A percentile compares a stretch with the other conserved stretches of the same genome.
phyloP scores from a whole-genome alignment of 305 asterid species.

The Fraxinus floribunda region DNA sequence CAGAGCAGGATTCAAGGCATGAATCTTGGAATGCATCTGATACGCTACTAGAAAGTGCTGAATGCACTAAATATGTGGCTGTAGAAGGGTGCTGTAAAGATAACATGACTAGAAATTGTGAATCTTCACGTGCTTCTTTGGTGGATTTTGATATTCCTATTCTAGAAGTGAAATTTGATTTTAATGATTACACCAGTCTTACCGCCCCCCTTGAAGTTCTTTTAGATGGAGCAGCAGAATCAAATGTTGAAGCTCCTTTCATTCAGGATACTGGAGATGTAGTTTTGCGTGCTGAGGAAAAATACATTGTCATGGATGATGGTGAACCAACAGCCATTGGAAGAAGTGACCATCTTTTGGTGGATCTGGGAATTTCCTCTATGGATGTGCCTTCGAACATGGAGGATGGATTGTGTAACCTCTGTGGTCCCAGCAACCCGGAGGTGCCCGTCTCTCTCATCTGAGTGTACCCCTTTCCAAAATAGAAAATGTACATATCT shows the following conservation, averaged over 20 bases:
- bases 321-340: constrained; percentile 21
- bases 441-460: constrained; percentile 49
- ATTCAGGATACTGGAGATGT: constrained; percentile 17
- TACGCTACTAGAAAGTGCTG: constrained; percentile 23
- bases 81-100: constrained; percentile 21
- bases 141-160: constrained; percentile 61
- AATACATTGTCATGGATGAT: constrained; percentile 24
- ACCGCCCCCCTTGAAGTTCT: constrained; percentile 58
- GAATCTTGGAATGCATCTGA: constrained; percentile 24
- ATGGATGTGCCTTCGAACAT: constrained; percentile 28
- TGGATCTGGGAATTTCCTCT: constrained; percentile 41
- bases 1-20: constrained; percentile 13
- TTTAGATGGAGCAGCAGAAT: constrained; percentile 40
- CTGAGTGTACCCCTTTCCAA: constrained; percentile 18
- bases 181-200: constrained; percentile 26
- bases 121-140: constrained; percentile 30
- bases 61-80: constrained; percentile 16
- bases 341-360: constrained; percentile 31
- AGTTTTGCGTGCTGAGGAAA: constrained; percentile 19
- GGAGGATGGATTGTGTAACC: constrained; percentile 25
- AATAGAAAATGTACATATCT: background rate
- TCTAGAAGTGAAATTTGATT: constrained; percentile 61
- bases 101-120: constrained; percentile 19
- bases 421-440: constrained; percentile 28
- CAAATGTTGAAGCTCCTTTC: constrained; percentile 26